Evolutionary conservation across 345 rosid species (phyloP), one percentile per base, ranked within the genome.

Genomic region (Moricandia moricandioides): DNA sequence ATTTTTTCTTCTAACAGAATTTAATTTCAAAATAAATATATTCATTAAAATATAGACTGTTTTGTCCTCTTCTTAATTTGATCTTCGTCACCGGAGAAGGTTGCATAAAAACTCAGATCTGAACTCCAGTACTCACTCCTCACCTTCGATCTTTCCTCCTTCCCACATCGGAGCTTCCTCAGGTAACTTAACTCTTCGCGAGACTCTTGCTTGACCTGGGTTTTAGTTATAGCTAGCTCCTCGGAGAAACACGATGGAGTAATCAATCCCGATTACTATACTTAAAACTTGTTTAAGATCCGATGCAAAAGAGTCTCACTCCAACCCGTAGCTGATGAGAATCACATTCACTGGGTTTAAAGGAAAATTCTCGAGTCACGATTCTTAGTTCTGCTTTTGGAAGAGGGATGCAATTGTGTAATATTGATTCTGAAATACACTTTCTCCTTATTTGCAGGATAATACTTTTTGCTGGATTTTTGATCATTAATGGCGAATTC

Each of bases 401-500:
- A n/a, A n/a, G n/a, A n/a, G n/a, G n/a, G n/a, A n/a, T n/a, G n/a
- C n/a, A n/a, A n/a, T n/a, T n/a, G 67, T 49, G 33, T 60, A 35
- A 29, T 47, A 1, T 65, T 65, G 30, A 16, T 72, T 78, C 58
- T 72, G 65, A 78, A 52, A 6, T 27, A 4, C 39, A 35, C 11
- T 40, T 40, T 40, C 47, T 40, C 47, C 47, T 40, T 40, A 10
- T 14, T 37, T 66, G 68, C 77, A 78, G 81, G 7, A 57, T 3
- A 64, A 3, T 6, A 16, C 8, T 3, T 17, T 17, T 18, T 27
- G 6, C 70, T 69, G 45, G 68, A 63, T 63, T 63, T 21, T 70
- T 43, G 65, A 40, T 80, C 33, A 62, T 76, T 73, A 54, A 91
- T 89, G 98, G 90, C 93, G 16, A 90, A 84, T 69, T 80, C 85